These are phyloP conservation scores for Pseudocercospora pini-densiflorae DNA, from an alignment of 2,329 filamentous ascomycete species.

Conservation along the genomic window DNA sequence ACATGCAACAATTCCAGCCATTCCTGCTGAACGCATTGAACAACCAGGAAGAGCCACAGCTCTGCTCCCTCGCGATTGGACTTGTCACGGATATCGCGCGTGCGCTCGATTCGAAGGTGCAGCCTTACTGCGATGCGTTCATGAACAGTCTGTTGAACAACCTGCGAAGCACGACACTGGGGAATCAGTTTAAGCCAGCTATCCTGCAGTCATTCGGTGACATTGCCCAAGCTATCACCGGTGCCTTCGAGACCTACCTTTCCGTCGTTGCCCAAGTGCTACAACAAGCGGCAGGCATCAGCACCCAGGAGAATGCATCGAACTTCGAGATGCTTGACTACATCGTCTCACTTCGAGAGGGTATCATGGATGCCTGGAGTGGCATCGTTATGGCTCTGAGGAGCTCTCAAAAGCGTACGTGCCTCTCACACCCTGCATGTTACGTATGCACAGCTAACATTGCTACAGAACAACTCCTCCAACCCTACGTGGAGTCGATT, in stretches of 20 bases:
- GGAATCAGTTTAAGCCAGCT: constrained; percentile 96
- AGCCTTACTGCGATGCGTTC: constrained; percentile 94
- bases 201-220: constrained; percentile 98
- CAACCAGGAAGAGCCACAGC: constrained; percentile 91
- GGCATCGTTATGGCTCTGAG: constrained; percentile 97
- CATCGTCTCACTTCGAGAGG: constrained; percentile 89
- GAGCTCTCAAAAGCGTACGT: constrained; percentile 73
- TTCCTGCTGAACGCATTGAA: constrained; percentile 92
- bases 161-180: constrained; percentile 80
- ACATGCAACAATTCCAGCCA: constrained; percentile 94
- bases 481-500: constrained; percentile 80
- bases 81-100: constrained; percentile 95
- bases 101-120: constrained; percentile 84
- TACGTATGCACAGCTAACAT: constrained; percentile 36
- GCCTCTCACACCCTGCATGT: not conserved
- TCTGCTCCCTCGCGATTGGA: constrained; percentile 97
- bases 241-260: constrained; percentile 90
- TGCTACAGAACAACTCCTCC: constrained; percentile 66
- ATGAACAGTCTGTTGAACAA: constrained; percentile 98
- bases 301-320: constrained; percentile 57
- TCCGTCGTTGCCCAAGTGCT: constrained; percentile 91
- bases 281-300: constrained; percentile 88
- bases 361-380: constrained; percentile 99
- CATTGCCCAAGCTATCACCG: constrained; percentile 91
- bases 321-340: constrained; percentile 98